These are phyloP conservation scores for Coemansia sp. DNA, from an alignment of 192 early-diverging fungal genomes.

Conservation along the genomic window DNA sequence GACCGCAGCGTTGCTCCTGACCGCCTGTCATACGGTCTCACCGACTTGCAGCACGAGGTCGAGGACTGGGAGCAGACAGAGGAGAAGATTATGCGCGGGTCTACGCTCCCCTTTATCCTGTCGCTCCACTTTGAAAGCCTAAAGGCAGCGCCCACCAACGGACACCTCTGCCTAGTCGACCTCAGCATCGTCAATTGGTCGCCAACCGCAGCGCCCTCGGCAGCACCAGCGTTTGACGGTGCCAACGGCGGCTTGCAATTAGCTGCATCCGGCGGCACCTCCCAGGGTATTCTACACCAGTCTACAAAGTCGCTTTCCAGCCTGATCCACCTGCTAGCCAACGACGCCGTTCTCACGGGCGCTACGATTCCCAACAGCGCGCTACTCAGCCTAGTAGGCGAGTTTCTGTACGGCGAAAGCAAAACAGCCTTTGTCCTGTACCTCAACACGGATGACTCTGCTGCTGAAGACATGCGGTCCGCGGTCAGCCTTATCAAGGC, in stretches of 20 bases:
- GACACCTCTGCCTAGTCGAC: constrained; percentile 45
- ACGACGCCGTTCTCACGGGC: constrained; percentile 40
- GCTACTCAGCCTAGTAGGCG: constrained; percentile 29
- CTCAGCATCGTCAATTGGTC: constrained; percentile 41
- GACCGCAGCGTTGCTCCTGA: constrained; percentile 32
- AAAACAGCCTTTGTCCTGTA: constrained; percentile 48
- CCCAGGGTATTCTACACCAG: constrained; percentile 24
- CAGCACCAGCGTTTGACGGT: neutral
- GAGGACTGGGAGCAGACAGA: constrained; percentile 49
- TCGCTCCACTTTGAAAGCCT: constrained; percentile 52
- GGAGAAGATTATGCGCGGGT: constrained; percentile 37
- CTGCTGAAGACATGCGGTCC: constrained; percentile 10
- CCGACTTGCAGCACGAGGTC: constrained; percentile 46
- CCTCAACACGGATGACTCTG: constrained; percentile 30
- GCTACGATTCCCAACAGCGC: constrained; percentile 30
- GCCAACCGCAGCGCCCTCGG: neutral
- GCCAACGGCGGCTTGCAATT: neutral
- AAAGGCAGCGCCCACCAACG: constrained; percentile 34
- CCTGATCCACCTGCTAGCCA: constrained; percentile 39
- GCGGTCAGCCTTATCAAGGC: constrained; percentile 28
- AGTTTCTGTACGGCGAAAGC: constrained; percentile 47
- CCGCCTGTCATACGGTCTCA: constrained; percentile 26
- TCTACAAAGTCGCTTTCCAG: constrained; percentile 28
- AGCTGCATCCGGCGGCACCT: neutral
- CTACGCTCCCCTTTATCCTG: constrained; percentile 47